These are phyloP conservation scores for Protea cynaroides DNA, from an alignment of 164 flowering plant species.

Conservation along the genomic window DNA sequence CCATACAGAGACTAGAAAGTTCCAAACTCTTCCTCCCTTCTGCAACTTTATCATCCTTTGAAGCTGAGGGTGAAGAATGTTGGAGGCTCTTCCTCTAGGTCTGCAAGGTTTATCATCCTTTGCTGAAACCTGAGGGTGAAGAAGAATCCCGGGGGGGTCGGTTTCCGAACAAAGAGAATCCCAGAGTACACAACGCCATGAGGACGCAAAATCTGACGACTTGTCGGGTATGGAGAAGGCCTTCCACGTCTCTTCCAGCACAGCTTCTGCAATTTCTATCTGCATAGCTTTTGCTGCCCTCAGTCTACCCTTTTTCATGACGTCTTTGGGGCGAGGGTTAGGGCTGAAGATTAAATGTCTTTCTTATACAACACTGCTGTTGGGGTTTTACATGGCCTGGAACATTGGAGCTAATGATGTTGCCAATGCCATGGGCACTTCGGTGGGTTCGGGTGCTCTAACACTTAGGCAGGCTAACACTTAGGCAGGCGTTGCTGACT, in stretches of 20 bases:
- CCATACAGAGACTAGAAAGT: constrained; percentile 20
- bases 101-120: too few relatives aligned
- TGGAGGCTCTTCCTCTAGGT: too few relatives aligned
- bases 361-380: constrained; percentile 65
- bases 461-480: constrained; percentile 79
- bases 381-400: constrained; percentile 98
- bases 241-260: constrained; percentile 59
- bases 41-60: constrained; percentile 59
- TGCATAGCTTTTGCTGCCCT: constrained; percentile 69
- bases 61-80: constrained; percentile 39
- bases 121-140: too few relatives aligned
- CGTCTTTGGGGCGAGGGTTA: constrained; percentile 48
- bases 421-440: constrained; percentile 98
- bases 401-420: constrained; percentile 98
- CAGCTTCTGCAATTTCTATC: constrained; percentile 59
- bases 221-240: constrained; percentile 78
- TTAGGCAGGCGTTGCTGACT: constrained; percentile 81
- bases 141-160: too few relatives aligned
- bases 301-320: constrained; percentile 51
- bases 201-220: constrained; percentile 16
- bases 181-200: constrained; percentile 1
- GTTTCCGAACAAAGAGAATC: too few relatives aligned
- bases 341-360: constrained; percentile 54
- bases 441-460: constrained; percentile 92
- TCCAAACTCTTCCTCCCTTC: constrained; percentile 28